phyloP scores from a whole-genome alignment of 164 flowering plant genomes.

The Pachysandra terminalis region DNA sequence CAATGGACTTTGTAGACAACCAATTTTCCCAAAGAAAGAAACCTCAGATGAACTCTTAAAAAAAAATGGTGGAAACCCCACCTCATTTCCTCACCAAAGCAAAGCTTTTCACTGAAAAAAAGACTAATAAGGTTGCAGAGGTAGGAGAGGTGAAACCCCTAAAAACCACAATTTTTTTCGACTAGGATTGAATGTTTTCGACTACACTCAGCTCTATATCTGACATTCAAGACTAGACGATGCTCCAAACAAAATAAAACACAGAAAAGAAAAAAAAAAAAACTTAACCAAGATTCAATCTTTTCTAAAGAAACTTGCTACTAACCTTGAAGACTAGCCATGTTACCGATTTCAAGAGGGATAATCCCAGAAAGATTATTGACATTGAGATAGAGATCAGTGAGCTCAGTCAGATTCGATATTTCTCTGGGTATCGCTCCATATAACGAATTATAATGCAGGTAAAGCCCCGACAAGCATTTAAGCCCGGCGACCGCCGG shows the following conservation, averaged over 20 bases:
- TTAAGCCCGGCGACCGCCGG: conserved; percentile 60
- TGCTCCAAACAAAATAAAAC: not conserved
- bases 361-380: conserved; percentile 74
- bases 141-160: not conserved
- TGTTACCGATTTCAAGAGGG: conserved; percentile 62
- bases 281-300: not conserved
- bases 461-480: conserved; percentile 78
- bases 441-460: conserved; percentile 67
- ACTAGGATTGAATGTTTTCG: not conserved
- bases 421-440: conserved; percentile 88
- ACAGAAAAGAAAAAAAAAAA: conserved; percentile 1
- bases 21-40: too few species aligned
- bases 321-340: conserved; percentile 84
- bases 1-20: too few species aligned
- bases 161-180: too few species aligned
- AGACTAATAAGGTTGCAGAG: too few species aligned
- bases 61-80: too few species aligned
- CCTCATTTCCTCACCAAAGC: too few species aligned
- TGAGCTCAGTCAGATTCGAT: conserved; percentile 51
- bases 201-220: not conserved
- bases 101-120: too few species aligned
- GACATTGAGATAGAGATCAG: conserved; percentile 84
- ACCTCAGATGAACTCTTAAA: not conserved
- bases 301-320: conserved; percentile 1
- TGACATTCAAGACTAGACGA: not conserved